These are phyloP conservation scores for Naganishia vaughanmartiniae DNA, from an alignment of 768 basidiomycete species.

Conservation along the genomic window DNA sequence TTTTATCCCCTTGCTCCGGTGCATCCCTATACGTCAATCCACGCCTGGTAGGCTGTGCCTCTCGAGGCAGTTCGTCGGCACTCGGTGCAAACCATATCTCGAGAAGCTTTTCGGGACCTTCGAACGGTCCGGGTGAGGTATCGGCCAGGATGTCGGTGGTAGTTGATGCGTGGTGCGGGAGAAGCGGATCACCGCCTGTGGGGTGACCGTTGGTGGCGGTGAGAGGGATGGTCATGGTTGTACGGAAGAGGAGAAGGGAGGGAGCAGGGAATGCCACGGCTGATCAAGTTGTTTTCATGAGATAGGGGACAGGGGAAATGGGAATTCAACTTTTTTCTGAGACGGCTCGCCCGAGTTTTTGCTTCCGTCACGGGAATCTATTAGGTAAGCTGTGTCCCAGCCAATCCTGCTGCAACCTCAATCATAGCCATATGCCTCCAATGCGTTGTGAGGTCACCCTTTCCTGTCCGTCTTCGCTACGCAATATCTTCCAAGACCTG, in stretches of 20 bases:
- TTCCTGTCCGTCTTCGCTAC: too few species aligned
- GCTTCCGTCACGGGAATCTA: too few species aligned
- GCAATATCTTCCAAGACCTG: too few species aligned
- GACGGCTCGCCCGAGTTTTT: too few species aligned
- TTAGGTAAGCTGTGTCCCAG: too few species aligned
- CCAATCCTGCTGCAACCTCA: too few species aligned
- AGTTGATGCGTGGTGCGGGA: slow-evolving; percentile 20
- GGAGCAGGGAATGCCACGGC: background rate
- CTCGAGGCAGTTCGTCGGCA: slow-evolving; percentile 58
- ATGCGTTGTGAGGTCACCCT: too few species aligned
- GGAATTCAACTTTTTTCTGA: too few species aligned
- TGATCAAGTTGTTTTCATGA: too few species aligned
- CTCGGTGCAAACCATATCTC: slow-evolving; percentile 96
- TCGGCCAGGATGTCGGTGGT: slow-evolving; percentile 28
- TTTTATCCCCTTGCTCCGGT: slow-evolving; percentile 2
- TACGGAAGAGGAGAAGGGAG: background rate
- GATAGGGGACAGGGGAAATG: too few species aligned
- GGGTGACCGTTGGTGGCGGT: slow-evolving; percentile 16
- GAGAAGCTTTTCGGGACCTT: slow-evolving; percentile 90
- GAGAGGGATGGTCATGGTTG: slow-evolving; percentile 14
- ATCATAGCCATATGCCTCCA: too few species aligned
- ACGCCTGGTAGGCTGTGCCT: background rate
- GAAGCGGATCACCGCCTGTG: background rate
- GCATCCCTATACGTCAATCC: slow-evolving; percentile 20
- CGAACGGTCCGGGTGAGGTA: slow-evolving; percentile 57